Base-by-base conservation (phyloP, 1,284 basidiomycete genomes). In the Mycosarcoma mackinlayi region DNA sequence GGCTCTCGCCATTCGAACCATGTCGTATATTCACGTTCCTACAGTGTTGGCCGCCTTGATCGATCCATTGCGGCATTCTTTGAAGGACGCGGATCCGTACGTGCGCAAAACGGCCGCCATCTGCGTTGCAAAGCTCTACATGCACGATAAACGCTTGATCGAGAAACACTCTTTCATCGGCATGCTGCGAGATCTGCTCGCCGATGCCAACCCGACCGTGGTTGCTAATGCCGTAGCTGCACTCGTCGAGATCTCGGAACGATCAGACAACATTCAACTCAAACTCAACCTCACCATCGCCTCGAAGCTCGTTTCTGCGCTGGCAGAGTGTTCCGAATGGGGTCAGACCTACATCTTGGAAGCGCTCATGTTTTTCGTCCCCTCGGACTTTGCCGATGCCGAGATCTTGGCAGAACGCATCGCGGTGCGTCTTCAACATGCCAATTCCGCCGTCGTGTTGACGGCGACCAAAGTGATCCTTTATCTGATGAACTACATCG, bases 401-500 rank as follows among this genome's bases (percentile, higher is more conserved):
- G 93, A 97, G 84, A 86, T 92, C 34, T 89, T 98, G 83, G 93
- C 92, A 4, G 96, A 98, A 83, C 89, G 94, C 31, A 91, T 98
- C 61, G 89, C 94, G 19, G 88, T 94, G 38, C 90, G 96, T 73
- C 85, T 98, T 18, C 91, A 93, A 76, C 93, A 95, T 81, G 91
- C 92, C 11, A 96, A 95, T 80, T 93, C 93, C n/a, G 93, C 94
- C 3, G 93, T 96, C 24, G 92, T 95, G 9, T 86, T 96, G 40
- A 94, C 93, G 6, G 91, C 93, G 5, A 92, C 97, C 87, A 98
- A 99, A 85, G 90, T 92, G 42, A 87, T 98, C 27, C 86, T 98
- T 18, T 98, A 97, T 83, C 86, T 98, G 66, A 97, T 98, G 94
- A 98, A 98, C 84, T 99, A 98, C 84, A 98, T 98, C 90, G 91